Evolutionary conservation across 2,329 filamentous ascomycete genomes (phyloP).

Genomic region (Cucurbitaria berberidis): DNA sequence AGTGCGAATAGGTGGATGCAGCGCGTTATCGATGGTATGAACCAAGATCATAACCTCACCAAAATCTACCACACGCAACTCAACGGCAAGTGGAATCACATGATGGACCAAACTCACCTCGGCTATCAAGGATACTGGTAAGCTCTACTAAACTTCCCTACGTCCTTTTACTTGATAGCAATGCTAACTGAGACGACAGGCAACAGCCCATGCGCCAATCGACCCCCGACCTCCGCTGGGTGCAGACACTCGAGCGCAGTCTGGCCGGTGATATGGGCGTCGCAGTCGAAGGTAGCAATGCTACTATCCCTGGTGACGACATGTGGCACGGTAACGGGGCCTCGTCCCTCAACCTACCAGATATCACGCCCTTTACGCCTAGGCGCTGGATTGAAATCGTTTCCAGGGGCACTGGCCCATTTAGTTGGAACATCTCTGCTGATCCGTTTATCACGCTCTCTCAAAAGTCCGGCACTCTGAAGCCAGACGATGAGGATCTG

Average conservation of each 20-base stretch:
- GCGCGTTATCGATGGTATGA: constrained; percentile 46
- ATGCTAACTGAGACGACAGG: constrained; percentile 47
- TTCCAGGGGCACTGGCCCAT: constrained; percentile 39
- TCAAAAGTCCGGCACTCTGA: constrained; percentile 38
- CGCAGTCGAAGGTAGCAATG: constrained; percentile 69
- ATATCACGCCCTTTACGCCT: constrained; percentile 44
- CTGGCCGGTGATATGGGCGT: constrained; percentile 69
- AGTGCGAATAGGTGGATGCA: constrained; percentile 49
- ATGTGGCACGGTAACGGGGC: constrained; percentile 61
- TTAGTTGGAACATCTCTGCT: constrained; percentile 45
- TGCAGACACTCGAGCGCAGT: constrained; percentile 63
- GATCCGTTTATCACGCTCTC: constrained; percentile 48
- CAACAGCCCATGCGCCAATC: constrained; percentile 76
- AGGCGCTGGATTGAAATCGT: constrained; percentile 48
- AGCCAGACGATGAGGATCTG: constrained; percentile 39
- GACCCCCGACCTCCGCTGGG: constrained; percentile 66
- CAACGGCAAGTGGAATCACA: constrained; percentile 50
- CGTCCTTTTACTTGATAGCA: neutral
- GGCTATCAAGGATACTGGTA: constrained; percentile 50
- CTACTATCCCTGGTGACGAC: constrained; percentile 71
- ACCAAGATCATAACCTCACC: constrained; percentile 46
- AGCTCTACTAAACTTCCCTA: constrained; percentile 48
- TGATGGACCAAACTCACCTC: constrained; percentile 51
- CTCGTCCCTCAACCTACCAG: constrained; percentile 36
- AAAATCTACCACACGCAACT: constrained; percentile 44